Base-by-base conservation (phyloP, 768 basidiomycete genomes). In the Leccinum ochraceum region DNA sequence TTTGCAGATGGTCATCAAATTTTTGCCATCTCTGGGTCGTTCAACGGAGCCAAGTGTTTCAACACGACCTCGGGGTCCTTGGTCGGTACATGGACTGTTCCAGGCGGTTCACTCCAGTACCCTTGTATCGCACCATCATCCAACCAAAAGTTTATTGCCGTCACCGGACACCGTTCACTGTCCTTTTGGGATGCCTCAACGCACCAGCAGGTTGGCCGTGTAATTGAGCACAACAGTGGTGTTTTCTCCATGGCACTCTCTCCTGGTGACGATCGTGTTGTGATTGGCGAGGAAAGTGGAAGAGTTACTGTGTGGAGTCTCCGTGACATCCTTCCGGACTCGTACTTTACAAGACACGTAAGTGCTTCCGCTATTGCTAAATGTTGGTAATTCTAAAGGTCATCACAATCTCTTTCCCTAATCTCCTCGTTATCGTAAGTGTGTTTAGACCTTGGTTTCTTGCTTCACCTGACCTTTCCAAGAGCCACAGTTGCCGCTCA, bases 321-420 rank as follows among this genome's bases (percentile, higher is more conserved):
- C 3, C 42, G 16, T 22, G 32, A 42, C 8, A 54, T 61, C 9
- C 48, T 65, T 42, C 59, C 46, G 0, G 1, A 1, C 5, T 53
- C 36, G 7, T 63, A 63, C 34, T 17, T 48, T 2, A 10, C 50
- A 22, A 17, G 17, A 4, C 24, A 54, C 10, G 60, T 62, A 22
- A 49, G 62, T n/a, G 20, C 2, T 26, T 24, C 2, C 1, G 4
- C 30, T 32, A 32, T 13, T 16, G 7, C 0, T 4, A 1, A 42
- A 42, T 13, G 3, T 14, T 30, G 26, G 6, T 2, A 11, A 36
- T 8, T 20, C 52, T 49, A 49, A 1, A n/a, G 2, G 1, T 10
- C 30, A 32, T 7, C 30, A 32, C 30, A 32, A 17, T 8, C 4
- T 17, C 8, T 13, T 11, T 4, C 24, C 30, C 30, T 9, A 32